These are phyloP conservation scores for Hawksworthiomyces lignivorus DNA, from an alignment of 2,329 filamentous ascomycete genomes.

Conservation along the genomic window DNA sequence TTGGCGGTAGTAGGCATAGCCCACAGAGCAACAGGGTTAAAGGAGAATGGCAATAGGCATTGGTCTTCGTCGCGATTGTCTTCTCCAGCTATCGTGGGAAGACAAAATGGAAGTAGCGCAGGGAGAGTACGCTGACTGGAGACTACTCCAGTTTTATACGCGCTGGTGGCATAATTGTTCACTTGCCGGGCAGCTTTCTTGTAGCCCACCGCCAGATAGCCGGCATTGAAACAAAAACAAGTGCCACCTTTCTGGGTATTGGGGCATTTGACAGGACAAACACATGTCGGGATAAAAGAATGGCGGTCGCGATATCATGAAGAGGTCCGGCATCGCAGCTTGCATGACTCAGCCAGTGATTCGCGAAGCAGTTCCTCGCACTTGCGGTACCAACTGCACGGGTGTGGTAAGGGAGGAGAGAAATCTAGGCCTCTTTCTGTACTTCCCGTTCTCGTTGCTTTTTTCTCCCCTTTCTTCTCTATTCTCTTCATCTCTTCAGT, in stretches of 20 bases:
- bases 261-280: no score
- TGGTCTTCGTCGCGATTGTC: no score
- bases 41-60: background rate
- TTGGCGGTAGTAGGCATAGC: slow-evolving; percentile 14
- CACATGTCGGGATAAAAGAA: no score
- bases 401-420: background rate
- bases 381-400: background rate
- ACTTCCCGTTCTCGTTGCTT: background rate
- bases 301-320: slow-evolving; percentile 1
- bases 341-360: background rate
- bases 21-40: slow-evolving; percentile 2
- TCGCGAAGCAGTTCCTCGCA: background rate
- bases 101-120: no score
- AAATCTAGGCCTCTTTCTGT: background rate
- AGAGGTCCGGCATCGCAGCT: background rate
- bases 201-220: no score
- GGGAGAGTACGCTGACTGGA: no score
- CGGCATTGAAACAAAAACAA: background rate
- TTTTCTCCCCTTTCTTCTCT: background rate
- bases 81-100: no score
- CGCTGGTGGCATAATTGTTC: no score
- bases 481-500: no score
- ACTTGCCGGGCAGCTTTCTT: no score
- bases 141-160: no score
- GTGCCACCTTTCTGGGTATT: no score